Conservation (phyloP, 176 grass and related monocot genomes). For the barley (Hordeum vulgare) region DNA sequence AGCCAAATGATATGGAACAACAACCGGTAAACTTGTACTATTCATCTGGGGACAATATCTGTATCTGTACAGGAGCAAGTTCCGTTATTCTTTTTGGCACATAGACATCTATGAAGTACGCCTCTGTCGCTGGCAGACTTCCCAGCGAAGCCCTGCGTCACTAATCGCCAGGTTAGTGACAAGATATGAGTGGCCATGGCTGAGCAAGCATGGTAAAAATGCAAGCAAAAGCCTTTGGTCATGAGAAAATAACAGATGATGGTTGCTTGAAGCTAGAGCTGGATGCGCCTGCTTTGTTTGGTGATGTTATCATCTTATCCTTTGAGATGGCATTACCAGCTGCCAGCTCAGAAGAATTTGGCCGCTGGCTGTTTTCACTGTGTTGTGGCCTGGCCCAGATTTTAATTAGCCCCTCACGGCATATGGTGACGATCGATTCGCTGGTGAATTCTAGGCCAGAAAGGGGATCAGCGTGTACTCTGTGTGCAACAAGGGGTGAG, state of each 20-base stretch:
- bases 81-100: constrained; percentile 61
- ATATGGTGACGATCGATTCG: constrained; percentile 70
- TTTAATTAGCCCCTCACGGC: constrained; percentile 77
- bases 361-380: constrained; percentile 38
- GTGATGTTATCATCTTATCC: constrained; percentile 44
- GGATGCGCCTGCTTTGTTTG: constrained; percentile 40
- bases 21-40: constrained; percentile 25
- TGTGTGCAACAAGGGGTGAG: constrained; percentile 68
- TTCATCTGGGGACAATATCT: constrained; percentile 40
- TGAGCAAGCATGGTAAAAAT: constrained; percentile 34
- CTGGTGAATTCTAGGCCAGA: constrained; percentile 72
- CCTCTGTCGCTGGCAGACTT: constrained; percentile 28
- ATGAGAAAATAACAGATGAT: constrained; percentile 57
- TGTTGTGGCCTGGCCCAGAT: constrained; percentile 61
- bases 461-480: constrained; percentile 67
- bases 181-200: constrained; percentile 45
- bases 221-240: constrained; percentile 49
- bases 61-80: constrained; percentile 75
- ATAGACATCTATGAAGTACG: constrained; percentile 19
- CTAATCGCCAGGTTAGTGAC: constrained; percentile 35
- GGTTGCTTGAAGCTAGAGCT: constrained; percentile 75
- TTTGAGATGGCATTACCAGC: constrained; percentile 31
- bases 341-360: constrained; percentile 49
- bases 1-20: constrained; percentile 22
- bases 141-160: constrained; percentile 22